Conservation (phyloP, 176 grass and related monocot species). For the Luzula sylvatica region DNA sequence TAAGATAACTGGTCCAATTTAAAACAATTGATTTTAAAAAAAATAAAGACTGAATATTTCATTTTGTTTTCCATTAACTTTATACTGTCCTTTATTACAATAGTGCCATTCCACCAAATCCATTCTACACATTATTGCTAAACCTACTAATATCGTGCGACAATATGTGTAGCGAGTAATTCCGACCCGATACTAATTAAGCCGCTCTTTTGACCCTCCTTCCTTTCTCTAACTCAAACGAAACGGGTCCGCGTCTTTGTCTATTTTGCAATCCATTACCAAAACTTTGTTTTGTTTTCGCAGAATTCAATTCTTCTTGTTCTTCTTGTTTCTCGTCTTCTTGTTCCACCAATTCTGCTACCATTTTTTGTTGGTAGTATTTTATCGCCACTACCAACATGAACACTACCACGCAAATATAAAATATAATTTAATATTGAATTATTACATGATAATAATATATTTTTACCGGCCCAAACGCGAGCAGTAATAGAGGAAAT, state of each 20-base stretch:
- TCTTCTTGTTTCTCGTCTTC: conserved; percentile 16
- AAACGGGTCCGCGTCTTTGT: conserved; percentile 13
- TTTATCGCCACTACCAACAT: conserved; percentile 75
- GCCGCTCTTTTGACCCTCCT: conserved; percentile 9
- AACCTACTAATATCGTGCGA: too few relatives aligned
- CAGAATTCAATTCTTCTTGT: conserved; percentile 7
- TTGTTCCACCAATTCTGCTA: conserved; percentile 36
- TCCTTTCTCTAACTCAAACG: conserved; percentile 17
- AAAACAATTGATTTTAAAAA: too few relatives aligned
- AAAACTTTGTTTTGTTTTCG: conserved; percentile 5
- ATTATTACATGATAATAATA: not conserved
- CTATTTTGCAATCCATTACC: conserved; percentile 17
- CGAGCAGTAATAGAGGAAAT: conserved; percentile 69
- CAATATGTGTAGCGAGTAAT: too few relatives aligned
- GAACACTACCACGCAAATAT: conserved; percentile 43
- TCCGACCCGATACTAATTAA: not conserved
- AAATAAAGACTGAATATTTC: too few relatives aligned
- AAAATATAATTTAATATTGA: not conserved
- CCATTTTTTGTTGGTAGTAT: conserved; percentile 67
- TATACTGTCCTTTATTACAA: too few relatives aligned
- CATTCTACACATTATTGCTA: too few relatives aligned
- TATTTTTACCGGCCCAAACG: conserved; percentile 67
- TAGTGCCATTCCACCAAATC: too few relatives aligned
- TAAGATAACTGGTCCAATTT: too few relatives aligned
- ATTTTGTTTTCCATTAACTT: too few relatives aligned